Conservation (phyloP, 192 early-diverging fungal species). For the Gaertneriomyces semiglobifer region DNA sequence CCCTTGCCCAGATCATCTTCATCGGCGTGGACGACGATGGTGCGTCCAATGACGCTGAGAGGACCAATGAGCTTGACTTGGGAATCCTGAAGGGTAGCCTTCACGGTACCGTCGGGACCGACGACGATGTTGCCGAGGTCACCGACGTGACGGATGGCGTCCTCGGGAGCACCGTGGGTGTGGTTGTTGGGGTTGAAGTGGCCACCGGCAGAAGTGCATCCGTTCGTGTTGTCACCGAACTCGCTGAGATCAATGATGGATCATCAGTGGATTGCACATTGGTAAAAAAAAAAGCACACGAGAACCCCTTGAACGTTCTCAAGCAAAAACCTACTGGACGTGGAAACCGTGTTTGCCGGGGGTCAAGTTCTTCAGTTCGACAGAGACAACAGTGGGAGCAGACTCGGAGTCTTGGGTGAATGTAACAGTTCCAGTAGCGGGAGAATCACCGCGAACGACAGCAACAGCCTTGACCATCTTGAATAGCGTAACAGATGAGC, state of each 20-base stretch:
- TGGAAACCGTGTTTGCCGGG: constrained; percentile 87
- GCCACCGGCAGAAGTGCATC: constrained; percentile 77
- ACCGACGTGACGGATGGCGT: constrained; percentile 74
- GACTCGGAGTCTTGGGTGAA: constrained; percentile 66
- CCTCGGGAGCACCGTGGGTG: constrained; percentile 75
- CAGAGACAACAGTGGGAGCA: constrained; percentile 44
- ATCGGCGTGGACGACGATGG: constrained; percentile 80
- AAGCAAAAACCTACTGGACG: constrained; percentile 52
- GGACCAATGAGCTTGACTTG: constrained; percentile 75
- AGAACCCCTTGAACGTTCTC: too few species aligned
- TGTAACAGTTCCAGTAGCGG: constrained; percentile 66
- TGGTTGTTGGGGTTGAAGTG: constrained; percentile 81
- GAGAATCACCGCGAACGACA: constrained; percentile 66
- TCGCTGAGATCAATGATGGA: constrained; percentile 39
- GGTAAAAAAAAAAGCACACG: too few species aligned
- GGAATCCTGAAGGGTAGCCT: constrained; percentile 47
- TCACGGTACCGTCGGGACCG: constrained; percentile 53
- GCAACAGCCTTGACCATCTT: constrained; percentile 83
- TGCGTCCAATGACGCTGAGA: constrained; percentile 75
- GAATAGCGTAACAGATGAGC: not conserved
- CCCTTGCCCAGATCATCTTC: constrained; percentile 84
- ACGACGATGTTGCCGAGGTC: constrained; percentile 85
- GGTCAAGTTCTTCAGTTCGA: constrained; percentile 62
- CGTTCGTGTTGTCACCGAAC: constrained; percentile 75
- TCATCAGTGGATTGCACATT: not conserved